Base-by-base conservation (phyloP, 2,329 filamentous ascomycete genomes). In the Fusarium beomiforme region DNA sequence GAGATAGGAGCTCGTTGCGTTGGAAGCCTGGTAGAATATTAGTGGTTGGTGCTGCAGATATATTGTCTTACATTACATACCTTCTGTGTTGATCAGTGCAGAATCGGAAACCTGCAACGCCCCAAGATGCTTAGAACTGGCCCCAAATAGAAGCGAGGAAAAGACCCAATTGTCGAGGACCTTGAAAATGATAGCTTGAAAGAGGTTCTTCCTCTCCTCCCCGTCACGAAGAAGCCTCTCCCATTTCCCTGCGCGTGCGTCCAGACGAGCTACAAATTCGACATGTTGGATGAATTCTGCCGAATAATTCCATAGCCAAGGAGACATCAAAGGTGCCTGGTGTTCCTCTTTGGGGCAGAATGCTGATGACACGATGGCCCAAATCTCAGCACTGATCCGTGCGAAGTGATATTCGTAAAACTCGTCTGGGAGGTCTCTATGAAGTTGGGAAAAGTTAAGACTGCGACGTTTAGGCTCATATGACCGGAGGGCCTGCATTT, bases 81-180 rank as follows among this genome's bases (percentile, higher is more conserved):
- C 79, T 64, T 80, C 78, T 34, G 69, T 34, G 34, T 69, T 43
- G n/a, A 77, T 60, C 39, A 78, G 71, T 3, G 67, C 66, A 29
- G 50, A 53, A 46, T 80, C 79, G 13, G 72, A 72, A 16, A 62
- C 62, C 13, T 59, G 36, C 6, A 81, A 67, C 5, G 69, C 49
- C 51, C 67, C 59, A 33, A 41, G 39, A 53, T 80, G 78, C n/a
- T 71, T 69, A 4, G 64, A 19, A 19, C 61, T 59, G 23, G 79
- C 78, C 14, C 79, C 80, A 65, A 81, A 81, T 6, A 81, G 69
- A 11, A 79, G 66, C 16, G 61, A 51, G 9, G 76, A 77, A 21
- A 81, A 78, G 21, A 79, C 66, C 2, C 73, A 54, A 6, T 61
- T 63, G 13, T 78, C 72, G 19, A 80, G 63, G 36, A 78, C 59